Evolutionary conservation across 345 rosid genomes (phyloP), one percentile per base, ranked within the genome.

Genomic region (Cardiospermum halicacabum): DNA sequence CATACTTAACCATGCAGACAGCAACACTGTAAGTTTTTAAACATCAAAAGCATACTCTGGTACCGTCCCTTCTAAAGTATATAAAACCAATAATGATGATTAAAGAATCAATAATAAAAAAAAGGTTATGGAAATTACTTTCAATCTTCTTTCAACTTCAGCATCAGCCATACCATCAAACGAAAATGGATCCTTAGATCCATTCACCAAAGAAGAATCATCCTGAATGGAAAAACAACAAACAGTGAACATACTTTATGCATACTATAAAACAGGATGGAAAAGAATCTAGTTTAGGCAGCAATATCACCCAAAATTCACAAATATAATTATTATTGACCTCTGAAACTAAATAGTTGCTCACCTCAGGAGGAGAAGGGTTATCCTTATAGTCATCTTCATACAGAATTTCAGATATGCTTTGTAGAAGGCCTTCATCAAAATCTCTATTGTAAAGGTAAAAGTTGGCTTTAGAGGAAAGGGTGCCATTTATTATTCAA

Each of bases 311-410:
- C n/a, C 27, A 32, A 37, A 55, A 64, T 19, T 49, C 40, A 56
- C 40, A 56, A 64, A 58, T 7, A 15, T 11, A 26, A 37, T 47
- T 53, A 72, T 40, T 16, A 82, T 93, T 78, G 71, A 95, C 99
- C 99, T 91, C 98, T 12, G 93, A 69, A 64, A 80, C 90, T 75
- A 91, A 78, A 79, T 84, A 91, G 75, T 79, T 86, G 89, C 99
- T 85, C 81, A 95, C 98, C 74, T 95, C 98, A 48, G 98, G 98
- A 58, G 98, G 83, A 68, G 84, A 85, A 75, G 91, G 97, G 68
- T 86, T 79, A 53, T 80, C 81, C 61, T 64, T 67, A 10, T 70
- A 66, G 82, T 95, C 92, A 76, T 88, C 89, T 79, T 95, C 98
- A 75, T 87, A 95, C 16, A 84, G 82, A 74, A 91, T 75, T 76